Evolutionary conservation across 2,329 filamentous ascomycete genomes (phyloP), one percentile per base, ranked within the genome.

Genomic region (Kalaharituber pfeilii): DNA sequence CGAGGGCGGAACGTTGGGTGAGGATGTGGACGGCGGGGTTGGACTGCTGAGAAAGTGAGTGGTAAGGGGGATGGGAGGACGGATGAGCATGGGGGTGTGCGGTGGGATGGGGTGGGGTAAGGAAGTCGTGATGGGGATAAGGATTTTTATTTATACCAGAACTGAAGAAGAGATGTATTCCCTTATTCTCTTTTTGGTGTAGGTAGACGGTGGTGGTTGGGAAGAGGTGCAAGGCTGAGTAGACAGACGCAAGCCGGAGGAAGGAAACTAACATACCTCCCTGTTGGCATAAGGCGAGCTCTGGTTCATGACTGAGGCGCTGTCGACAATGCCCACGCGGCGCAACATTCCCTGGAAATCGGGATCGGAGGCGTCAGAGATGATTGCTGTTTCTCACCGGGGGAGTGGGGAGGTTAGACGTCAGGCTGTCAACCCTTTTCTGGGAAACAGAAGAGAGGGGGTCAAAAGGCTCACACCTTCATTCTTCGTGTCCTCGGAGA

Each of bases 301-400:
- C 27, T 50, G 57, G 24, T 49, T 56, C 51, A 54, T 51, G 27
- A 54, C 52, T 22, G 56, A 53, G 24, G 30, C 51, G 26, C 56
- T 54, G 20, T 59, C 54, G 15, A 54, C 59, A 11, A 54, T 25
- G 15, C 59, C 59, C 13, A 60, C 22, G 25, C 29, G 42, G 33
- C 52, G 55, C 11, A 61, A 51, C 59, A 61, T 61, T 13, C 49
- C 52, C 24, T 51, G 52, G 30, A 59, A 61, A 24, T 57, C 59
- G 2, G 59, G 59, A 42, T 61, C 59, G 29, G 56, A 52, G 7
- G 55, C 51, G 52, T 61, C 59, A 30, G 50, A 49, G 29, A 24
- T 45, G 50, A 61, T 58, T 5, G 42, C 57, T 59, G 25, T 33
- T 50, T 8, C 28, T 28, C 18, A 20, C 22, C 56, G 52, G 29